These are phyloP conservation scores for Rhynchosporium graminicola DNA, from an alignment of 2,329 filamentous ascomycete species.

Conservation along the genomic window DNA sequence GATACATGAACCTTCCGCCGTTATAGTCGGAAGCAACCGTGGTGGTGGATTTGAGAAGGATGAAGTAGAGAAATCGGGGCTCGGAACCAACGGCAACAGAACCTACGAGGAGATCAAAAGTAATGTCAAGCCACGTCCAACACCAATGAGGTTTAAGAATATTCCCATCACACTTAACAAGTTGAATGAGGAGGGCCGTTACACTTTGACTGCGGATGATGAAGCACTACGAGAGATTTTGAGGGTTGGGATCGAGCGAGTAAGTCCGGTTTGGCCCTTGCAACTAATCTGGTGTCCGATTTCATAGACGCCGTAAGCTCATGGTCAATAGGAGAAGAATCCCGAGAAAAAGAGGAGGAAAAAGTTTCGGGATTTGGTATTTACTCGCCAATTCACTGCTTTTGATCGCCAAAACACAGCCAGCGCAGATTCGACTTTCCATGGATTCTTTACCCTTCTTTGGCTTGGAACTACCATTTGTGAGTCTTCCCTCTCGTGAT, in stretches of 20 bases:
- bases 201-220: slow-evolving; percentile 37
- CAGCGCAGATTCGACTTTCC: slow-evolving; percentile 68
- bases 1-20: slow-evolving; percentile 33
- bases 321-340: slow-evolving; percentile 29
- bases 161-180: slow-evolving; percentile 39
- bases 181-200: slow-evolving; percentile 34
- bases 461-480: slow-evolving; percentile 71
- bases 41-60: slow-evolving; percentile 39
- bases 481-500: slow-evolving; percentile 51
- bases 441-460: slow-evolving; percentile 79
- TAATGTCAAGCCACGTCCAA: slow-evolving; percentile 20
- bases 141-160: slow-evolving; percentile 29
- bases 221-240: slow-evolving; percentile 35
- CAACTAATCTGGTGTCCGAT: background rate
- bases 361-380: slow-evolving; percentile 59
- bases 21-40: slow-evolving; percentile 41
- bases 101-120: slow-evolving; percentile 30
- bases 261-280: slow-evolving; percentile 6
- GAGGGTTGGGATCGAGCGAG: slow-evolving; percentile 33
- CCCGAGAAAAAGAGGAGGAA: slow-evolving; percentile 33
- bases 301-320: background rate
- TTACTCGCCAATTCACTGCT: slow-evolving; percentile 70
- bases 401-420: slow-evolving; percentile 72
- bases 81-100: slow-evolving; percentile 20
- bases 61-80: slow-evolving; percentile 15